Conservation (phyloP, 108 stramenopile genomes). For the Cyclotella baltica region DNA sequence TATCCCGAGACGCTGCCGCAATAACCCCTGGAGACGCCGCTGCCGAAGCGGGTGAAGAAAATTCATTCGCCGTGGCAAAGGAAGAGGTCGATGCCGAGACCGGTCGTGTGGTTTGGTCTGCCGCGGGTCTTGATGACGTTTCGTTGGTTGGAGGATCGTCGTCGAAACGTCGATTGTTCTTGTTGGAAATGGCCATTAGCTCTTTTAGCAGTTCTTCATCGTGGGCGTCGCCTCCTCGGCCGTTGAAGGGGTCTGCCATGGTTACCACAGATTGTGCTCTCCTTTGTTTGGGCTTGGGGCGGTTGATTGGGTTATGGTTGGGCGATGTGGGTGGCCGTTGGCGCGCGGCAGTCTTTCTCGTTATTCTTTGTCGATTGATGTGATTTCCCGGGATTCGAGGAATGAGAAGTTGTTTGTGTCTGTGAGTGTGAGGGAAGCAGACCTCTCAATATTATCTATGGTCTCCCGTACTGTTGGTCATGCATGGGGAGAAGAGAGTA, state of each 20-base stretch:
- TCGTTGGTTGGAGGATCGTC: background rate
- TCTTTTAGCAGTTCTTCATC: conserved; percentile 9
- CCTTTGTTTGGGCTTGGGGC: background rate
- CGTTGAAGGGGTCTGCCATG: conserved; percentile 7
- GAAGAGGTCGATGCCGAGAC: background rate
- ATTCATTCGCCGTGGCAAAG: background rate
- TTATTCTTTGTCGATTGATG: no score
- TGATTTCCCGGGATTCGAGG: no score
- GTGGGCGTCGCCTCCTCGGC: conserved; percentile 14
- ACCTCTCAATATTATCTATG: no score
- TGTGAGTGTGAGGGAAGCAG: no score
- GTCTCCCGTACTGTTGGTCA: no score
- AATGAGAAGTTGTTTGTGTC: no score
- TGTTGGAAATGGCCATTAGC: background rate
- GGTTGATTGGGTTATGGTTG: background rate
- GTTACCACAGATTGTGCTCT: no score
- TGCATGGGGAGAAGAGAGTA: no score
- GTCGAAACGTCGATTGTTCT: background rate
- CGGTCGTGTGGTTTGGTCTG: background rate
- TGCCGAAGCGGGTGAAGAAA: background rate
- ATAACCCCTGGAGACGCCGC: background rate
- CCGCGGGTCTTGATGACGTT: background rate
- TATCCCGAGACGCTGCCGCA: background rate
- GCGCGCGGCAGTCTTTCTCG: no score
- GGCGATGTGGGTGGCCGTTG: background rate